Base-by-base conservation (phyloP, 2,329 filamentous ascomycete genomes). In the Acrodontium crateriforme region DNA sequence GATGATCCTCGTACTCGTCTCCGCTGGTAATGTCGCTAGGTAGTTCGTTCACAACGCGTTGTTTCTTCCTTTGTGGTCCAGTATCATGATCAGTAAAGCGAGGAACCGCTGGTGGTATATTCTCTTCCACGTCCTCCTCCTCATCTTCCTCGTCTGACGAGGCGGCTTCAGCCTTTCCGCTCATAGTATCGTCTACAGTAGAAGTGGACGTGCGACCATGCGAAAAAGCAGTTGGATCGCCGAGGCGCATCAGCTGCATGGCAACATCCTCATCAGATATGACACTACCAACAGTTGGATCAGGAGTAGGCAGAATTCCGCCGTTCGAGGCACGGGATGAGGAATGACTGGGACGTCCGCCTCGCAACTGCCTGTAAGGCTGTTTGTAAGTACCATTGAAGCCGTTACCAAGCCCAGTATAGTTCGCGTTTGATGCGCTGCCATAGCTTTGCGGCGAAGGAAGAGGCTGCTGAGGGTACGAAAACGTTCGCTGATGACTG, bases 211-310 rank as follows among this genome's bases (percentile, higher is more conserved):
- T 92, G 41, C 87, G 79, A 30, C 84, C 85, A 46, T 93, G 82
- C 2, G 84, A 92, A 47, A 91, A 78, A 52, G 92, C 92, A 31
- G 84, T 89, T 44, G 85, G 82, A 52, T 94, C 85, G 24, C 89
- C 85, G 30, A 98, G 70, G 43, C 87, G 79, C 76, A 98, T 95
- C 47, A 98, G 66, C 59, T 95, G 89, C 50, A 94, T 77, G 32
- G 89, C 89, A 37, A 95, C 89, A 56, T 98, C 89, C 56, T 98
- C 89, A 52, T 98, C 89, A 9, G 87, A 95, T 55, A 98, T 87
- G 54, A 83, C 91, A 58, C 87, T 95, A 30, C 82, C 82, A 44
- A 95, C 80, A 9, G 89, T 98, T n/a, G 87, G 87, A 46, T 95
- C 89, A 15, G 89, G 89, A 2, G 89, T 98, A 12, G 85, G 85